These are phyloP conservation scores for Hypoxylon sp. DNA, from an alignment of 2,329 filamentous ascomycete genomes.

Conservation along the genomic window DNA sequence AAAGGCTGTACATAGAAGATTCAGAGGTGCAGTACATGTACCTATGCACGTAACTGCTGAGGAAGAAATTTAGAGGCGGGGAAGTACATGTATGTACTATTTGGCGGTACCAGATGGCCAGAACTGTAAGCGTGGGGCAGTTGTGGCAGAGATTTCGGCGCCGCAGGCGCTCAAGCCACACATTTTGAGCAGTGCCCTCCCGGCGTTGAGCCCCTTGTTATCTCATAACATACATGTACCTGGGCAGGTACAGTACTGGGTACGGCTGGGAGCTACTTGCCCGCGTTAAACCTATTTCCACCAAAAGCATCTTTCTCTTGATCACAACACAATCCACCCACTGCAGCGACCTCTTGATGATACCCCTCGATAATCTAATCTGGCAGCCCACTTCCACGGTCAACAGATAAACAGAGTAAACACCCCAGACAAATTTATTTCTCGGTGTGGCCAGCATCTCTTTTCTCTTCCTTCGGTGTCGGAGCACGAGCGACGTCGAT, in stretches of 20 bases:
- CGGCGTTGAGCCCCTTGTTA: constrained; percentile 10
- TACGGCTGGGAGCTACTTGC: constrained; percentile 20
- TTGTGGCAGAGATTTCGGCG: constrained; percentile 36
- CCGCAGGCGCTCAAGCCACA: constrained; percentile 33
- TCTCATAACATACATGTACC: constrained; percentile 7
- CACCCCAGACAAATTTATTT: constrained; percentile 14
- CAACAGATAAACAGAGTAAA: constrained; percentile 15
- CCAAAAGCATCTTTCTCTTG: constrained; percentile 42
- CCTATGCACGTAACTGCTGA: no score
- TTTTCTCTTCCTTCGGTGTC: constrained; percentile 19
- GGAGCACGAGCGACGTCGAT: constrained; percentile 38
- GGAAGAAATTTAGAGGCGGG: constrained; percentile 18
- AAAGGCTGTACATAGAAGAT: constrained; percentile 1
- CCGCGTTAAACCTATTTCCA: constrained; percentile 42
- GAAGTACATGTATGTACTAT: constrained; percentile 26
- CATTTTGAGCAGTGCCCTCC: neutral
- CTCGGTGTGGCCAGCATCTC: constrained; percentile 5
- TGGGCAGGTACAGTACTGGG: constrained; percentile 11
- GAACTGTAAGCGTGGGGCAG: constrained; percentile 19
- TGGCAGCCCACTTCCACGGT: constrained; percentile 26
- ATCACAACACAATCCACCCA: constrained; percentile 42
- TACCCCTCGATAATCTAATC: constrained; percentile 45
- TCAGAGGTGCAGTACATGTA: constrained; percentile 27
- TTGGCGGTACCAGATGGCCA: neutral
- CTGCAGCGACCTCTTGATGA: constrained; percentile 38